Evolutionary conservation across 176 grass and related monocot genomes (phyloP).

Genomic region (Carex kokanica): DNA sequence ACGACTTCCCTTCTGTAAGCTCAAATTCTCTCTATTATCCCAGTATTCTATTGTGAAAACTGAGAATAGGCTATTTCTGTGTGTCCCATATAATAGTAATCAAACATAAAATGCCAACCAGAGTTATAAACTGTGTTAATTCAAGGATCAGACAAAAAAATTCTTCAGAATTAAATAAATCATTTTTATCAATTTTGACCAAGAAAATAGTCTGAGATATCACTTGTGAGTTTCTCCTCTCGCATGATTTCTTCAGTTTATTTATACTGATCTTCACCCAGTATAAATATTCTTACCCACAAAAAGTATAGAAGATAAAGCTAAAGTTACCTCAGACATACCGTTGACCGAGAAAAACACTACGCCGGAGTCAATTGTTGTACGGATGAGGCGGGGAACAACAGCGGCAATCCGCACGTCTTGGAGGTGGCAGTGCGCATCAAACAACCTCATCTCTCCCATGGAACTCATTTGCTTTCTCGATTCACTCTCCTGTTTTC

Average conservation of each 20-base stretch:
- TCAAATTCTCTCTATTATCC: not conserved
- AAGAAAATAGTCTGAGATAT: too few relatives aligned
- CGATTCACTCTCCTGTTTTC: not conserved
- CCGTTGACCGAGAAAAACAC: constrained; percentile 65
- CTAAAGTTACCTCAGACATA: constrained; percentile 44
- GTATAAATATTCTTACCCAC: not conserved
- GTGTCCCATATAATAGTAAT: not conserved
- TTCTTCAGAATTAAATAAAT: too few relatives aligned
- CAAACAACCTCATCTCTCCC: constrained; percentile 44
- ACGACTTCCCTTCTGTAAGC: not conserved
- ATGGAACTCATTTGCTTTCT: constrained; percentile 11
- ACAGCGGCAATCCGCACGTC: constrained; percentile 47
- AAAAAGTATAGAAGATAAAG: not conserved
- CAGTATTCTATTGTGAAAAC: not conserved
- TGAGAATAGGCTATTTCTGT: not conserved
- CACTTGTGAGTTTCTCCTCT: not conserved
- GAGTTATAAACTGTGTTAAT: not conserved
- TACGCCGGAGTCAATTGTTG: constrained; percentile 58
- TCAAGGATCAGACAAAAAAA: not conserved
- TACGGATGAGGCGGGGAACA: constrained; percentile 50
- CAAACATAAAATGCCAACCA: not conserved
- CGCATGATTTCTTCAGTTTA: not conserved
- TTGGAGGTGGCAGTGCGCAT: constrained; percentile 87
- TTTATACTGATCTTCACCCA: not conserved
- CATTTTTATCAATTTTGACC: too few relatives aligned